These are phyloP conservation scores for Plenodomus tracheiphilus DNA, from an alignment of 2,329 filamentous ascomycete genomes.

Conservation along the genomic window DNA sequence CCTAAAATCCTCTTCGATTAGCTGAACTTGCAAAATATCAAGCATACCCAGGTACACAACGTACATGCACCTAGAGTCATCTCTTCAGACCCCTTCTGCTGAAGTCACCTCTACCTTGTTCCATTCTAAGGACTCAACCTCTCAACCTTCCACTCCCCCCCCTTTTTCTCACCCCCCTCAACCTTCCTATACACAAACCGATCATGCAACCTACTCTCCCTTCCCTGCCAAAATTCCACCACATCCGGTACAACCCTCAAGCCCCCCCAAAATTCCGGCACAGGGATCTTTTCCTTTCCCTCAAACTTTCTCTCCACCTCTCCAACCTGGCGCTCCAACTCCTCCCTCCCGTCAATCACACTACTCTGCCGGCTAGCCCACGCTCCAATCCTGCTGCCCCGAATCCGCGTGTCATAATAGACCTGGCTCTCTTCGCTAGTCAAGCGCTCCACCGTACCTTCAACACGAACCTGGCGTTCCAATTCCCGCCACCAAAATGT, in stretches of 20 bases:
- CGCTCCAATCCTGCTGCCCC: slow-evolving; percentile 83
- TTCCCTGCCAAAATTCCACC: slow-evolving; percentile 96
- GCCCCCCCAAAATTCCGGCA: slow-evolving; percentile 94
- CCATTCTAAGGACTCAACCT: slow-evolving; percentile 68
- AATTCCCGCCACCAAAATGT: slow-evolving; percentile 89
- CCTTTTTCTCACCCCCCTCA: slow-evolving; percentile 29
- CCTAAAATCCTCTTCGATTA: too few species aligned
- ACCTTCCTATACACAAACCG: slow-evolving; percentile 81
- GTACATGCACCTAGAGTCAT: too few species aligned
- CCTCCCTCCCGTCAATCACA: slow-evolving; percentile 69
- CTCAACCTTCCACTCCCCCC: slow-evolving; percentile 64
- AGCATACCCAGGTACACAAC: too few species aligned
- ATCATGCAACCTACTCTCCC: slow-evolving; percentile 88
- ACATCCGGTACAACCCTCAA: slow-evolving; percentile 80
- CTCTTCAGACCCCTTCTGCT: not conserved
- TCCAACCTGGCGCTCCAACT: slow-evolving; percentile 75
- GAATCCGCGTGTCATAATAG: slow-evolving; percentile 67
- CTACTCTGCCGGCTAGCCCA: slow-evolving; percentile 92
- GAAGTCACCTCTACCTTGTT: not conserved
- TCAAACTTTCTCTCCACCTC: slow-evolving; percentile 78
- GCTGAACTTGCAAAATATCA: too few species aligned
- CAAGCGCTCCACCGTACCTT: slow-evolving; percentile 73
- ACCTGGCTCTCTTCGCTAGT: slow-evolving; percentile 69
- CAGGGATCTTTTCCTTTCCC: slow-evolving; percentile 76
- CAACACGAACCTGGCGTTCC: slow-evolving; percentile 89